Conservation (phyloP, 306 rosid genomes). For the Canavalia ensiformis region DNA sequence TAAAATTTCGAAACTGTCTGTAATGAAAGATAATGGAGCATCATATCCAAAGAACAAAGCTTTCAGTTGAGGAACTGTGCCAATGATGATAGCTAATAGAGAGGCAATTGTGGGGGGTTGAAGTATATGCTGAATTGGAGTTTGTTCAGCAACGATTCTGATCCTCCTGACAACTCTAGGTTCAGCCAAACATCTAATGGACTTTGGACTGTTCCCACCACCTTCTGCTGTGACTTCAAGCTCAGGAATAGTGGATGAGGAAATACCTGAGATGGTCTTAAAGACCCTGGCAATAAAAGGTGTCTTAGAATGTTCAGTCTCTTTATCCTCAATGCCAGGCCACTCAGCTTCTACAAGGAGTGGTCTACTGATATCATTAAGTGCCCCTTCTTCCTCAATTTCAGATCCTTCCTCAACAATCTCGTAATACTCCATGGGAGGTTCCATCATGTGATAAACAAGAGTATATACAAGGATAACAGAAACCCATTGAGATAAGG, state of each 20-base stretch:
- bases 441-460: slow-evolving; percentile 98
- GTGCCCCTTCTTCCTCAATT: slow-evolving; percentile 50
- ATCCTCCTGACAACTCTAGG: slow-evolving; percentile 85
- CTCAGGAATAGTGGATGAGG: slow-evolving; percentile 62
- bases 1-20: slow-evolving; percentile 77
- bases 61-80: slow-evolving; percentile 76
- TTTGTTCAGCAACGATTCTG: slow-evolving; percentile 81
- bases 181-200: slow-evolving; percentile 82
- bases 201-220: slow-evolving; percentile 66
- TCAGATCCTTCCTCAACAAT: slow-evolving; percentile 71
- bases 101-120: slow-evolving; percentile 95
- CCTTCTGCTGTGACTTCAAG: slow-evolving; percentile 53
- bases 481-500: slow-evolving; percentile 88
- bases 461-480: slow-evolving; percentile 88
- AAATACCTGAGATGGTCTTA: slow-evolving; percentile 62
- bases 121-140: slow-evolving; percentile 82
- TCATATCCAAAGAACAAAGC: slow-evolving; percentile 70
- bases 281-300: slow-evolving; percentile 80
- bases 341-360: slow-evolving; percentile 96
- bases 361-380: slow-evolving; percentile 72
- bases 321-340: slow-evolving; percentile 96
- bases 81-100: slow-evolving; percentile 79
- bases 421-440: slow-evolving; percentile 79
- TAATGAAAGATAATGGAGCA: slow-evolving; percentile 77
- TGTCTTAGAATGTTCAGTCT: slow-evolving; percentile 83